Evolutionary conservation across 2,329 filamentous ascomycete species (phyloP).

Genomic region (Plenodomus tracheiphilus): DNA sequence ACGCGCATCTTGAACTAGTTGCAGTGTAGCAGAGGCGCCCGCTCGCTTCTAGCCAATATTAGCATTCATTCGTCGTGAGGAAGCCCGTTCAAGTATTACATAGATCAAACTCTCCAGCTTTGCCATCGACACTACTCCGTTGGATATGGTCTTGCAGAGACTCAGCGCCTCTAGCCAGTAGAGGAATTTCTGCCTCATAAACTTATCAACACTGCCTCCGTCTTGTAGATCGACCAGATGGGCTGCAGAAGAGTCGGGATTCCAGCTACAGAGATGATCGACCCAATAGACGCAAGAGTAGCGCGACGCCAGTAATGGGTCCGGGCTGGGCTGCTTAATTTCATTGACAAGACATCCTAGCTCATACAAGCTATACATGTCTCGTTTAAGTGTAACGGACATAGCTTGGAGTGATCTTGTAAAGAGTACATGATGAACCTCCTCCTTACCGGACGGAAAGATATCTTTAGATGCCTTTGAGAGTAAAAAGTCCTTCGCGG

Average conservation of each 20-base stretch:
- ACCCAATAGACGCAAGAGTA: no score
- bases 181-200: constrained; percentile 10
- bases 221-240: neutral
- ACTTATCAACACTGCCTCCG: constrained; percentile 4
- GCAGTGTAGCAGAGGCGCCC: no score
- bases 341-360: constrained; percentile 17
- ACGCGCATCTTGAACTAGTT: no score
- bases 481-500: constrained; percentile 49
- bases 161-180: constrained; percentile 12
- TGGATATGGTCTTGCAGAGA: constrained; percentile 7
- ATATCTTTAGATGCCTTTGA: no score
- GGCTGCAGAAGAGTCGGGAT: neutral
- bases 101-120: constrained; percentile 1
- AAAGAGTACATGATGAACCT: no score
- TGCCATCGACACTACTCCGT: constrained; percentile 7
- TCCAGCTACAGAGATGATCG: constrained; percentile 35
- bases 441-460: constrained; percentile 20
- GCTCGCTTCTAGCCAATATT: no score
- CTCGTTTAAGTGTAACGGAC: constrained; percentile 35
- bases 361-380: constrained; percentile 20
- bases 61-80: no score
- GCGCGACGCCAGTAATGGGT: constrained; percentile 38
- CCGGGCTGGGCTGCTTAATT: constrained; percentile 21
- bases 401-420: constrained; percentile 17
- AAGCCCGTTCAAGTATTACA: no score